phyloP scores from a whole-genome alignment of 2,329 filamentous ascomycete genomes.

The Cadophora luteo-olivacea region DNA sequence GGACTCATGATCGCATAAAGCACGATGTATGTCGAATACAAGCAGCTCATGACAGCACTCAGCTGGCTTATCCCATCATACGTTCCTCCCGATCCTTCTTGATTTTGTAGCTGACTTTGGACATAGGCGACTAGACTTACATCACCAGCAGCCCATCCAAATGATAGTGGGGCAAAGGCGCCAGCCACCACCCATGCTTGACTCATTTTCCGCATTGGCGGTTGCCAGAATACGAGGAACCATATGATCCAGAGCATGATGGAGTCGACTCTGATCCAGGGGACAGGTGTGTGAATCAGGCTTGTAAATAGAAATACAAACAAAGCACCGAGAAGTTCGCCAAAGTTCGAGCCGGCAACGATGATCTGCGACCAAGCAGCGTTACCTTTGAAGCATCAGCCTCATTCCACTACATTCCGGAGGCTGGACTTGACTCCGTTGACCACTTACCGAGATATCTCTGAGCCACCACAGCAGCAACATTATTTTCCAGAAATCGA shows the following conservation, averaged over 20 bases:
- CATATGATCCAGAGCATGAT: constrained; percentile 4
- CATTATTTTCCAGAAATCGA: constrained; percentile 16
- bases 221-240: constrained; percentile 7
- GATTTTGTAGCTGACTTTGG: constrained; percentile 6
- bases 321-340: constrained; percentile 12
- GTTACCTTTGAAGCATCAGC: background rate
- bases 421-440: no score
- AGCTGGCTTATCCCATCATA: constrained; percentile 4
- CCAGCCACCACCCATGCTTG: constrained; percentile 3
- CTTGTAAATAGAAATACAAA: constrained; percentile 10
- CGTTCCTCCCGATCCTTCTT: background rate
- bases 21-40: constrained; percentile 14
- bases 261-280: constrained; percentile 14
- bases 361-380: constrained; percentile 19
- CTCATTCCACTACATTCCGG: background rate
- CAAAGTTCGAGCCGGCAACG: constrained; percentile 11
- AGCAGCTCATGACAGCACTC: constrained; percentile 12
- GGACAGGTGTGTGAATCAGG: background rate
- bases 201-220: background rate
- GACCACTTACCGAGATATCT: constrained; percentile 11
- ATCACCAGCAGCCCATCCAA: constrained; percentile 16
- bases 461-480: constrained; percentile 3
- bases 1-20: constrained; percentile 14
- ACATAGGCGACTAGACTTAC: constrained; percentile 15
- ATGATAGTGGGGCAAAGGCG: background rate